phyloP scores from a whole-genome alignment of 805 yeast genomes.

The Nadsonia fulvescens region DNA sequence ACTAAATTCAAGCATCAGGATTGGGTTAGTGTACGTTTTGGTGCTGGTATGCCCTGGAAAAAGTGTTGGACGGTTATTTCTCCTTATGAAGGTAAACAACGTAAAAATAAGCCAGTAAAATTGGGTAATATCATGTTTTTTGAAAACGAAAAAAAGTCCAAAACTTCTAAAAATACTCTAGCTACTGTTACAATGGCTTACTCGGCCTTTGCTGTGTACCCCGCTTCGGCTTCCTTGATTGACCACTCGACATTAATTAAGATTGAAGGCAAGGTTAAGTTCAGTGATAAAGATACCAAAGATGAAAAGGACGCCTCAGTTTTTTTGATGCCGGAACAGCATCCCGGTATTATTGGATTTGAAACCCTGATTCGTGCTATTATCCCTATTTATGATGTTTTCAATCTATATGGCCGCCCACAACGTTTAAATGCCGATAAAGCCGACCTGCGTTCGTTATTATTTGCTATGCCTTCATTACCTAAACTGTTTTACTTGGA shows the following conservation, averaged over 20 bases:
- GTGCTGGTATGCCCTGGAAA: conserved; percentile 96
- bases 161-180: conserved; percentile 47
- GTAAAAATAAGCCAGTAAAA: conserved; percentile 25
- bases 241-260: conserved; percentile 81
- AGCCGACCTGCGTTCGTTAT: conserved; percentile 40
- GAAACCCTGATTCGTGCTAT: conserved; percentile 73
- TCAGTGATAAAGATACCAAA: conserved; percentile 13
- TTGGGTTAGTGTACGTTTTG: conserved; percentile 89
- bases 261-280: conserved; percentile 56
- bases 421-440: conserved; percentile 58
- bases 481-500: conserved; percentile 61
- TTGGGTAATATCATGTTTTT: conserved; percentile 46
- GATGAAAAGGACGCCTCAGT: conserved; percentile 38
- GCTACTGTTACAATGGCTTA: conserved; percentile 58
- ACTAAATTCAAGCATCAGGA: conserved; percentile 78
- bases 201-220: conserved; percentile 80
- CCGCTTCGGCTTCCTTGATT: conserved; percentile 62
- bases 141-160: conserved; percentile 58
- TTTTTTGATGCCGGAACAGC: conserved; percentile 69
- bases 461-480: conserved; percentile 69
- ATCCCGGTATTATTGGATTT: conserved; percentile 65
- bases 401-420: conserved; percentile 70
- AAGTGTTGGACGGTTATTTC: conserved; percentile 79
- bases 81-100: conserved; percentile 26
- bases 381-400: conserved; percentile 59